Evolutionary conservation across 176 grass and related monocot genomes (phyloP), one percentile per base, ranked within the genome.

Genomic region (Puya raimondii): DNA sequence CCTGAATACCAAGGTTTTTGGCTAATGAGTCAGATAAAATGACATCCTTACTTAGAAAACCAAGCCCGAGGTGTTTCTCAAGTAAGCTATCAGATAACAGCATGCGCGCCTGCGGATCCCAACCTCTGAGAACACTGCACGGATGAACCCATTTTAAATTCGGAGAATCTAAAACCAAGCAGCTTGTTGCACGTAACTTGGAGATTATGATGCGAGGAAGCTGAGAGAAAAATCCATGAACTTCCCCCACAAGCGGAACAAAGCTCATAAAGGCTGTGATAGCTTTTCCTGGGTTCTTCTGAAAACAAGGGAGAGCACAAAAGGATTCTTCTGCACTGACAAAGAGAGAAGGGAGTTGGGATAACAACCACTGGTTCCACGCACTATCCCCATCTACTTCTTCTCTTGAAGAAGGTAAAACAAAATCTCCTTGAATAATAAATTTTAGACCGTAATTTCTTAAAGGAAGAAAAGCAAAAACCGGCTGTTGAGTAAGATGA

Each of bases 321-420:
- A 97, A 92, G 27, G 86, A 85, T 85, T 82, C 81, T 76, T 81
- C 74, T 18, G 89, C 79, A 68, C 74, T 76, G 23, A 97, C 66
- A 75, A 97, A 92, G 61, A 97, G 76, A 79, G 83, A 72, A 52
- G 93, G 93, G 47, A 87, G 90, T 80, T 97, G 89, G 12, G 93
- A 92, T 53, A 97, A 47, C 65, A 97, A 85, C 93, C 93, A 97
- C 64, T 97, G 93, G 61, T 97, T 97, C 93, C 93, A 97, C 66
- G 89, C 84, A 81, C 82, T 97, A 69, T 97, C 87, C n/a, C 86
- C 81, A 83, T 97, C 93, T 50, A 97, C 93, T 81, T 97, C 93
- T 66, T 97, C 93, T 83, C 93, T 92, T 21, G 93, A 97, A 85
- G 93, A 89, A 74, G 93, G 89, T 66, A 97, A 82, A 70, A 89